Conservation (phyloP, 169 alveolate genomes). For the Eimeria praecox region DNA sequence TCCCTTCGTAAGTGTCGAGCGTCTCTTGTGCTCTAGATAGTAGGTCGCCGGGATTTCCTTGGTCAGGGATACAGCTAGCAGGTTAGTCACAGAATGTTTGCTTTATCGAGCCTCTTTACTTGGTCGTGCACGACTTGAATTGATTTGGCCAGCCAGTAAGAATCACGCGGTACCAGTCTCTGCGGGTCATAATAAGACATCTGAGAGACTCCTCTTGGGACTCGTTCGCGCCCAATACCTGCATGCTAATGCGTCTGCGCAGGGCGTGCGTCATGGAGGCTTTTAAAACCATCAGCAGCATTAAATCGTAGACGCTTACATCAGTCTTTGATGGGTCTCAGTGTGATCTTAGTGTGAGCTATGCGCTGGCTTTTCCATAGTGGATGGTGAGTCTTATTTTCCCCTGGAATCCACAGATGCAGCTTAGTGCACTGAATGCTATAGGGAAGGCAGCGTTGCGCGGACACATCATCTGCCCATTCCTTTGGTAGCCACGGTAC, state of each 20-base stretch:
- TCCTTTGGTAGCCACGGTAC: not conserved
- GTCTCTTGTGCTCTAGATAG: slow-evolving; percentile 5
- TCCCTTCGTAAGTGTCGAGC: not conserved
- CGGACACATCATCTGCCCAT: not conserved
- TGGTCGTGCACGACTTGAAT: not conserved
- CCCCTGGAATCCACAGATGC: not conserved
- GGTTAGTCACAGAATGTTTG: not conserved
- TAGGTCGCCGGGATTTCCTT: not conserved
- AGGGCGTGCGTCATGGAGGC: not conserved
- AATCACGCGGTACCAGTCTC: not conserved
- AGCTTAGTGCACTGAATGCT: not conserved
- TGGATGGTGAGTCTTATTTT: slow-evolving; percentile 40
- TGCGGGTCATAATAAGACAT: not conserved
- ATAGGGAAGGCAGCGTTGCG: not conserved
- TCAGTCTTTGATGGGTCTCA: not conserved
- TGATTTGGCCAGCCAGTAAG: slow-evolving; percentile 42
- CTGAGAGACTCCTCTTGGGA: not conserved
- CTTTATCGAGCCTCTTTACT: not conserved
- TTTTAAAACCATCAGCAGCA: not conserved
- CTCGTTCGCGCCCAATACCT: not conserved
- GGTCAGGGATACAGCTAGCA: not conserved
- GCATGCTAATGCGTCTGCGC: not conserved
- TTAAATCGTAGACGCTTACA: not conserved
- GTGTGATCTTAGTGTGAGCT: not conserved
- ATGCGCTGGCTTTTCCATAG: not conserved